A percentile compares a stretch with the other conserved stretches of the same genome.
Conservation (phyloP, 176 grass and related monocot genomes). For the Microstegium vimineum region DNA sequence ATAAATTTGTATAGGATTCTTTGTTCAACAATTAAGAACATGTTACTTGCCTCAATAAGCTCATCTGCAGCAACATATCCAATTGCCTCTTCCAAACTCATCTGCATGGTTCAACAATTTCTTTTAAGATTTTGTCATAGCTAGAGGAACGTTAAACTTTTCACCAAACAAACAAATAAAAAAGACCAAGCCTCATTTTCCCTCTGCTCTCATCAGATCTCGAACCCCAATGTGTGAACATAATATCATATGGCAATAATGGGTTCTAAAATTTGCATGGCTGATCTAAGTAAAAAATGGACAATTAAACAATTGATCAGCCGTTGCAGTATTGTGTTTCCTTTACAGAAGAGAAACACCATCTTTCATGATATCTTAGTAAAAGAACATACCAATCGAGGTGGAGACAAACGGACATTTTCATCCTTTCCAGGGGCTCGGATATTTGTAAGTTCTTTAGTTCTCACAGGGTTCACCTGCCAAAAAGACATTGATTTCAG, state of each 20-base stretch:
- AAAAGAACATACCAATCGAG: conserved; percentile 73
- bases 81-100: conserved; percentile 98
- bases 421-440: conserved; percentile 94
- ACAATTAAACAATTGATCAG: background rate
- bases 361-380: background rate
- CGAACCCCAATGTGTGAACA: background rate
- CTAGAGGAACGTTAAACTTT: conserved; percentile 1
- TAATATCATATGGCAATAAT: background rate
- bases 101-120: conserved; percentile 56
- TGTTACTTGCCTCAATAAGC: conserved; percentile 86
- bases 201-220: background rate
- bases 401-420: conserved; percentile 83
- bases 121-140: conserved; percentile 17
- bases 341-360: background rate
- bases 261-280: background rate
- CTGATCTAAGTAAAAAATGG: background rate
- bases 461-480: conserved; percentile 94
- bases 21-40: conserved; percentile 8
- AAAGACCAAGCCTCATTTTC: background rate
- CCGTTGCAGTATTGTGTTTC: background rate
- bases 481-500: conserved; percentile 19
- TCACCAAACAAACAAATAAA: background rate
- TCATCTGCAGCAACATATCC: conserved; percentile 99
- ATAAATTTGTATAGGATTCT: background rate
- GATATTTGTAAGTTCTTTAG: conserved; percentile 96